Evolutionary conservation across 2,329 filamentous ascomycete genomes (phyloP).

Genomic region (Fusarium keratoplasticum): DNA sequence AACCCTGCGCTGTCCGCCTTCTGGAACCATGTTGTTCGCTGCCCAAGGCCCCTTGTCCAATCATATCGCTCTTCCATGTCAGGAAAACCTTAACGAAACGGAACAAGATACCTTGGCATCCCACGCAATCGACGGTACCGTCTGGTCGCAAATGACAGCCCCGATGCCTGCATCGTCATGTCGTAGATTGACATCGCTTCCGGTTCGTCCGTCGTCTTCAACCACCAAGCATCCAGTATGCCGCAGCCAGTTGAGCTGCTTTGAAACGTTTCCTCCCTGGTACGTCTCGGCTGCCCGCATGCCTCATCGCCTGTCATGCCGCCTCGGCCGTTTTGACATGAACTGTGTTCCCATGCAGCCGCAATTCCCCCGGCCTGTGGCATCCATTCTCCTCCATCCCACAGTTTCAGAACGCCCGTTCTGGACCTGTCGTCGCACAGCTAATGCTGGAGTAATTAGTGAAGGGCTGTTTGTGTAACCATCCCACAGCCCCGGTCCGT

Average conservation of each 20-base stretch:
- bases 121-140: conserved; percentile 22
- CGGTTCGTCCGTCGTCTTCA: conserved; percentile 16
- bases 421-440: conserved; percentile 15
- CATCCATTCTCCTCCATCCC: conserved; percentile 7
- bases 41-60: conserved; percentile 43
- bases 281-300: conserved; percentile 28
- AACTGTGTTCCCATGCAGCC: conserved; percentile 30
- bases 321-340: conserved; percentile 33
- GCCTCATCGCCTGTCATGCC: conserved; percentile 30
- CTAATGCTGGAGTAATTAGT: conserved; percentile 10
- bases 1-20: conserved; percentile 43
- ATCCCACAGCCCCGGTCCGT: conserved; percentile 4
- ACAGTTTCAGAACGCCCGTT: conserved; percentile 13
- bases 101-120: conserved; percentile 25
- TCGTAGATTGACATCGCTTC: conserved; percentile 11
- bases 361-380: conserved; percentile 29
- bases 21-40: conserved; percentile 40
- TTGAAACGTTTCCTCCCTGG: conserved; percentile 11
- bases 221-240: neutral
- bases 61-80: conserved; percentile 21
- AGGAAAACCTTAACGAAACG: conserved; percentile 16
- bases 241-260: neutral
- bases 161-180: conserved; percentile 25
- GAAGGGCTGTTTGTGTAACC: conserved; percentile 6
- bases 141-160: conserved; percentile 20